Base-by-base conservation (phyloP, 2,329 filamentous ascomycete species). In the Lecanicillium sp. region DNA sequence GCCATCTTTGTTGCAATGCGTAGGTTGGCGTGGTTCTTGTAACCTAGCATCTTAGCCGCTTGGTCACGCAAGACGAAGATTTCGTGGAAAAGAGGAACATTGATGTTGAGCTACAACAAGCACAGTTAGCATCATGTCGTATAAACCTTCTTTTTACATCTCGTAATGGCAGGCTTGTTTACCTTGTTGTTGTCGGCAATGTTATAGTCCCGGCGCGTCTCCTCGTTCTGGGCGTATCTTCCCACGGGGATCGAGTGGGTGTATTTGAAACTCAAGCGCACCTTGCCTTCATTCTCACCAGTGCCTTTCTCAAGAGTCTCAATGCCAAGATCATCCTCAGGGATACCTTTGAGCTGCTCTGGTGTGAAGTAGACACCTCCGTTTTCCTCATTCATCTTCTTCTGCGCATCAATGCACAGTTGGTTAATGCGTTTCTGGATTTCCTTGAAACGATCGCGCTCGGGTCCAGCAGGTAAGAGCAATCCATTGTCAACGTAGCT, bases 1-100 rank as follows among this genome's bases (percentile, higher is more conserved):
- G 85, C 84, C 85, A 92, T 92, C 71, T 88, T 90, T 51, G 85
- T 78, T 53, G 88, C 83, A 29, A 92, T 81, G 33, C 75, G 68
- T 58, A 88, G 80, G 34, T 79, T 73, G 14, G 85, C 85, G 55
- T 90, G 83, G 53, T 87, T 78, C 5, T 76, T 71, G 58, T 88
- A 92, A 11, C 84, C 84, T 2, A 90, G 69, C 34, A 90, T 69
- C 37, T 83, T 75, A 11, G 85, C 86, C 14, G 78, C 81, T 58
- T 90, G 84, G 49, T 90, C 84, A 9, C 86, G 79, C 18, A 90
- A 74, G 9, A 80, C 60, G 37, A 92, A 71, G 20, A 83, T 76
- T 54, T 89, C 83, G 46, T 75, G 77, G 68, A 92, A 90, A 9
- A 89, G 65, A 1, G 75, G 69, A 3, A 80, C 71, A 53, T 92